Evolutionary conservation across 169 alveolate genomes (phyloP).

Genomic region (Plasmodium gaboni): DNA sequence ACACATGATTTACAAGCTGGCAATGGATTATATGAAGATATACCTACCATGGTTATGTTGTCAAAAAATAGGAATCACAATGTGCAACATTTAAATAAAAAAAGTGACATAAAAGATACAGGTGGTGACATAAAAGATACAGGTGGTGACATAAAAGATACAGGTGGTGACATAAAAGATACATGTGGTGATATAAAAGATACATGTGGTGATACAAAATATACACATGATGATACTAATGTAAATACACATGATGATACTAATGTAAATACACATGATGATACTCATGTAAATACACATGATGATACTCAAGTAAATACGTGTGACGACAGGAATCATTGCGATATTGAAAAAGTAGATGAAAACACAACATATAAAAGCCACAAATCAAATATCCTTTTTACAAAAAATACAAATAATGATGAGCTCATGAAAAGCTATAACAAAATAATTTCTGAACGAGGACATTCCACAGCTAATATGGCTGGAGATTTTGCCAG

Average conservation of each 20-base stretch:
- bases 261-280: too few species aligned
- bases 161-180: too few species aligned
- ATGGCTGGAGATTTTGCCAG: constrained; percentile 83
- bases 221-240: too few species aligned
- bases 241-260: too few species aligned
- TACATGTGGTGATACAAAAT: too few species aligned
- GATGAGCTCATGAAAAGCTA: constrained; percentile 14
- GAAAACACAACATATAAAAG: neutral
- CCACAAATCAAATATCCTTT: neutral
- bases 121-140: too few species aligned
- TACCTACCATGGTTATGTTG: neutral
- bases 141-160: too few species aligned
- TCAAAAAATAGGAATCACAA: neutral
- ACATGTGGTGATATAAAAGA: too few species aligned
- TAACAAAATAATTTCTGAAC: constrained; percentile 74
- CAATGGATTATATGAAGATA: neutral
- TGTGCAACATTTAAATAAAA: neutral
- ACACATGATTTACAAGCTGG: constrained; percentile 1
- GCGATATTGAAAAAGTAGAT: neutral
- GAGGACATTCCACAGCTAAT: constrained; percentile 85
- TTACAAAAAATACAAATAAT: neutral
- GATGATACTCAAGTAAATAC: too few species aligned
- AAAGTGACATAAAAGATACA: neutral
- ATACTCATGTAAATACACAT: too few species aligned
- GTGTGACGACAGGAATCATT: too few species aligned